Percentiles rank a stretch among this genome's conserved stretches.
Evolutionary conservation across 192 early-diverging fungal species (phyloP).

Genomic region (Coemansia sp.): DNA sequence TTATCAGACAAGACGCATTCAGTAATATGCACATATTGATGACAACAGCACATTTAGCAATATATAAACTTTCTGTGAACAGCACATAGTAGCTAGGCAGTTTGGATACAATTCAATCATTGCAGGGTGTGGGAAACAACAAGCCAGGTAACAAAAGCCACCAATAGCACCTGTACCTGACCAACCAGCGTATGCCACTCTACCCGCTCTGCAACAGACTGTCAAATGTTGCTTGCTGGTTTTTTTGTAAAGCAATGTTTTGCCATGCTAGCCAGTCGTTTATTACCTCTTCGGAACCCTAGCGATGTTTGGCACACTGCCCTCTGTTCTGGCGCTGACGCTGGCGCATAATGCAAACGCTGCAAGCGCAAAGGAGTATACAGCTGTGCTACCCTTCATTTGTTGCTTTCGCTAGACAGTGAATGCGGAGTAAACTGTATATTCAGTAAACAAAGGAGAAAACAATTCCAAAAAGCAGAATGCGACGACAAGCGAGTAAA

Average conservation of each 20-base stretch:
- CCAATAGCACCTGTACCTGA: not conserved
- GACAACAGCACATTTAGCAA: not conserved
- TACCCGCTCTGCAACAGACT: not conserved
- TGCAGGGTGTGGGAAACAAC: not conserved
- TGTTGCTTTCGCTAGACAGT: not conserved
- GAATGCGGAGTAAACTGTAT: not conserved
- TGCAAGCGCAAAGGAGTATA: not conserved
- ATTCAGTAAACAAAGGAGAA: constrained; percentile 1
- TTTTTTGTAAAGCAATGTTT: not conserved
- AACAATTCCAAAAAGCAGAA: not conserved
- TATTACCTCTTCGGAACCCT: not conserved
- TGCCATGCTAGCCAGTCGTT: not conserved
- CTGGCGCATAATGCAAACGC: constrained; percentile 2
- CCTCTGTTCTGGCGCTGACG: not conserved
- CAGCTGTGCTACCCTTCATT: constrained; percentile 1
- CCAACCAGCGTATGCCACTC: too few relatives aligned
- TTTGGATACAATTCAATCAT: too few relatives aligned
- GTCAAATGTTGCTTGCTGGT: not conserved
- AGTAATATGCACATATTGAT: not conserved
- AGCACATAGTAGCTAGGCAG: not conserved
- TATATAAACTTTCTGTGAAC: not conserved
- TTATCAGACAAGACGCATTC: not conserved
- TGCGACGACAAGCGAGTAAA: not conserved
- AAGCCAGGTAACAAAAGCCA: not conserved
- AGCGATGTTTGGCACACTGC: not conserved